A percentile compares a stretch with the other conserved stretches of the same genome.
Evolutionary conservation across 148 eudicot genomes (phyloP).

Genomic region (Amaranthus hypochondriacus): DNA sequence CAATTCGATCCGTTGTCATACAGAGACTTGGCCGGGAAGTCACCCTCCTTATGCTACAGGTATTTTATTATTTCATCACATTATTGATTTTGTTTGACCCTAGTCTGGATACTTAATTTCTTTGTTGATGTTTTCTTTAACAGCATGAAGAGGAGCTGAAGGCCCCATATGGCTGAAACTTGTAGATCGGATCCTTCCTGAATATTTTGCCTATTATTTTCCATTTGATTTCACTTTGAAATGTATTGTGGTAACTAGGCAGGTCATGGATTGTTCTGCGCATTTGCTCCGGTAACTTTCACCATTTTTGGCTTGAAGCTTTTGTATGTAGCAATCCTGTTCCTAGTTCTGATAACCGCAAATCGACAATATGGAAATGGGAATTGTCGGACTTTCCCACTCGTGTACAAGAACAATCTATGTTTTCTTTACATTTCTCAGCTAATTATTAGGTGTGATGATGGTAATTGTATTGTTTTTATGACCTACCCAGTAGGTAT

Average conservation of each 20-base stretch:
- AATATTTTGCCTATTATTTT: neutral
- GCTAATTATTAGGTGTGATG: neutral
- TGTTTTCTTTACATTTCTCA: conserved; percentile 8
- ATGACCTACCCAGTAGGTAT: no score
- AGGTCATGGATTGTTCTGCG: conserved; percentile 18
- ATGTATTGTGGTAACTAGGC: conserved; percentile 11
- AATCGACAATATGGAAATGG: conserved; percentile 23
- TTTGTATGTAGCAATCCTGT: conserved; percentile 24
- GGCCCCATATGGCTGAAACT: conserved; percentile 22
- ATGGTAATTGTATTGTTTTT: no score
- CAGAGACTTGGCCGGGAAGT: conserved; percentile 15
- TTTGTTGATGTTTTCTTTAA: conserved; percentile 7
- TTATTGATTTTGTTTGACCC: neutral
- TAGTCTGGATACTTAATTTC: neutral
- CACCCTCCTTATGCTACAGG: conserved; percentile 11
- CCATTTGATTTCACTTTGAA: conserved; percentile 17
- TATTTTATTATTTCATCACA: conserved; percentile 1
- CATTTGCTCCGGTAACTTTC: conserved; percentile 10
- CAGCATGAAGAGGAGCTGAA: conserved; percentile 14
- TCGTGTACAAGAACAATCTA: conserved; percentile 13
- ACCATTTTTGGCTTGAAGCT: conserved; percentile 23
- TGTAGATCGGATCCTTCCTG: conserved; percentile 13
- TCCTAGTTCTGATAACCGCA: conserved; percentile 16
- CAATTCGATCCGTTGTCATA: conserved; percentile 1
- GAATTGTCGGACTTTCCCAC: conserved; percentile 20